A percentile compares a stretch with the other conserved stretches of the same genome.
Evolutionary conservation across 257 asterid genomes (phyloP).

Genomic region (Primulina eburnea): DNA sequence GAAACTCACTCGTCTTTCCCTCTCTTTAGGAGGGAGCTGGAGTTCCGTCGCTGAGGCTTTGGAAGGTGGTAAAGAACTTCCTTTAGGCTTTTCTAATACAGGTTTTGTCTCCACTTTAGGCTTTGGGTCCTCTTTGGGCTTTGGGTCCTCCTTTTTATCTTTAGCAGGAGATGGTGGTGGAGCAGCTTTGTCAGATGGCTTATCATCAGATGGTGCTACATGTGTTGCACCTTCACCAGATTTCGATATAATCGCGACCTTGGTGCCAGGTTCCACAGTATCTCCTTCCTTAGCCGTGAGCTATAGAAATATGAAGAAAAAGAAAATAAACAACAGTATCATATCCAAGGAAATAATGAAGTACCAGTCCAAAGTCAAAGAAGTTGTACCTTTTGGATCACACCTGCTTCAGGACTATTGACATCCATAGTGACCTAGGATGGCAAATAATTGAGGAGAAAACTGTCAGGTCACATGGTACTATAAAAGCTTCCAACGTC

Average conservation of each 20-base stretch:
- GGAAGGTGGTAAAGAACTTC: slow-evolving; percentile 54
- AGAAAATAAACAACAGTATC: slow-evolving; percentile 19
- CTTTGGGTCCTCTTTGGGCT: slow-evolving; percentile 51
- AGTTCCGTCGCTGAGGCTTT: slow-evolving; percentile 73
- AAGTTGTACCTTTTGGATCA: slow-evolving; percentile 70
- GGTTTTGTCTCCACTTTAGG: slow-evolving; percentile 54
- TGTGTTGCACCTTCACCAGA: slow-evolving; percentile 79
- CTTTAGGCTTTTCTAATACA: slow-evolving; percentile 52
- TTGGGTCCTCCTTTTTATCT: slow-evolving; percentile 56
- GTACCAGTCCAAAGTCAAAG: slow-evolving; percentile 7
- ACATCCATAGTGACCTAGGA: slow-evolving; percentile 95
- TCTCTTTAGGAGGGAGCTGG: slow-evolving; percentile 92
- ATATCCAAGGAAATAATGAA: not conserved
- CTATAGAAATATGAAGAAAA: slow-evolving; percentile 34
- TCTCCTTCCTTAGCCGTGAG: slow-evolving; percentile 90
- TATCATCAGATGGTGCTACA: slow-evolving; percentile 85
- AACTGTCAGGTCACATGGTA: slow-evolving; percentile 14
- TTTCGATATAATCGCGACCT: slow-evolving; percentile 84
- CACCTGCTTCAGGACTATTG: slow-evolving; percentile 97
- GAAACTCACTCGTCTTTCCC: slow-evolving; percentile 84
- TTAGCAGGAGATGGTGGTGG: slow-evolving; percentile 48
- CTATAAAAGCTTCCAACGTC: slow-evolving; percentile 10
- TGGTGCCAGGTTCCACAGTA: slow-evolving; percentile 89
- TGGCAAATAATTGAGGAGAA: slow-evolving; percentile 23
- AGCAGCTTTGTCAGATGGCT: slow-evolving; percentile 57